A percentile compares a stretch with the other conserved stretches of the same genome.
phyloP scores from a whole-genome alignment of 225 moss, liverwort and hornwort genomes.

The Antitrichia curtipendula region DNA sequence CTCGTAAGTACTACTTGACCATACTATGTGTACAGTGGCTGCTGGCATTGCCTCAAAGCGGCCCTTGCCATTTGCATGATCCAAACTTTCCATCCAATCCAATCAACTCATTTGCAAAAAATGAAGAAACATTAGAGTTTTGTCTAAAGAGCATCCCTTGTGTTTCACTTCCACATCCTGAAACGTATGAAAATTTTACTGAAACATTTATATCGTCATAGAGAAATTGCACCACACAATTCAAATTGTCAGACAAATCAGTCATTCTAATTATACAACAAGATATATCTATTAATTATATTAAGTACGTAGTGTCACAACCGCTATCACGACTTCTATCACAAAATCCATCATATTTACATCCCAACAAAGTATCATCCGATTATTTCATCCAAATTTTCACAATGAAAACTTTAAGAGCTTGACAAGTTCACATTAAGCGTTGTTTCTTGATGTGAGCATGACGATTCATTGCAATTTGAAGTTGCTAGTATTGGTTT shows the following conservation, averaged over 20 bases:
- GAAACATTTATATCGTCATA: background rate
- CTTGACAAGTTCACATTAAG: too few relatives aligned
- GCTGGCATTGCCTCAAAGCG: background rate
- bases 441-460: too few relatives aligned
- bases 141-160: background rate
- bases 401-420: too few relatives aligned
- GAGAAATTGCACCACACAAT: too few relatives aligned
- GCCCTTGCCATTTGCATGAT: background rate
- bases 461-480: too few relatives aligned
- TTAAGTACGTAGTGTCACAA: too few relatives aligned
- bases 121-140: background rate
- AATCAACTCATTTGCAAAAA: background rate
- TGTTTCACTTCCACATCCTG: background rate
- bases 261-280: too few relatives aligned
- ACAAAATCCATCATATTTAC: too few relatives aligned
- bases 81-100: background rate
- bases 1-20: slow-evolving; percentile 29
- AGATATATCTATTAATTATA: background rate
- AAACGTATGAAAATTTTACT: background rate
- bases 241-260: background rate
- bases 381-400: too few relatives aligned
- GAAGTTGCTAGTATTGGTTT: too few relatives aligned
- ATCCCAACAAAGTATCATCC: too few relatives aligned
- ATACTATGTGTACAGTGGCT: slow-evolving; percentile 16
- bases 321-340: too few relatives aligned